Conservation (phyloP, 2,329 filamentous ascomycete species). For the Pyrenochaeta sp. region DNA sequence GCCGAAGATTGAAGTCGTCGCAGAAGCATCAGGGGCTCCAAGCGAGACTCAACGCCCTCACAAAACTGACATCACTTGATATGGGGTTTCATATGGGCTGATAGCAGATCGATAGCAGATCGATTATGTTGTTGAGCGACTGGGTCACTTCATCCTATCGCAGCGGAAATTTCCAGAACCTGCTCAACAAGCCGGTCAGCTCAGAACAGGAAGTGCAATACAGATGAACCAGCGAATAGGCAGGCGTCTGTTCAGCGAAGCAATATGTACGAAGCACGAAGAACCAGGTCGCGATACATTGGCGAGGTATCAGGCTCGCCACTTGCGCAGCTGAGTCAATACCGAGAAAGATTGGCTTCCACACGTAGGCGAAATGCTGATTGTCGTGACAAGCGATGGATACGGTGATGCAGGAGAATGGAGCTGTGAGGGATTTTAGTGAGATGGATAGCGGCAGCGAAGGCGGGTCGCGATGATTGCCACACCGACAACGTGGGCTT, state of each 20-base stretch:
- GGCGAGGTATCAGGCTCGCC: slow-evolving; percentile 11
- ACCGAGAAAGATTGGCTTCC: slow-evolving; percentile 11
- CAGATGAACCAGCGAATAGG: slow-evolving; percentile 10
- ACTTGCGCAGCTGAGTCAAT: slow-evolving; percentile 19
- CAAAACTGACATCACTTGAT: background rate
- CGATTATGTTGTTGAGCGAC: background rate
- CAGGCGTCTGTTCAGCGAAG: slow-evolving; percentile 3
- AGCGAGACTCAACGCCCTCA: slow-evolving; percentile 15
- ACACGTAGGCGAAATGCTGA: slow-evolving; percentile 10
- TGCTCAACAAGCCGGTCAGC: slow-evolving; percentile 1
- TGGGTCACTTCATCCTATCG: background rate
- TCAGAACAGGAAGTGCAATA: slow-evolving; percentile 2
- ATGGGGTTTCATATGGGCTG: background rate
- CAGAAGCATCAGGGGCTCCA: slow-evolving; percentile 5
- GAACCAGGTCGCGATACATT: slow-evolving; percentile 13
- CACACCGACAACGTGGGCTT: slow-evolving; percentile 23
- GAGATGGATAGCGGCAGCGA: slow-evolving; percentile 15
- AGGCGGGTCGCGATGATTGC: slow-evolving; percentile 21
- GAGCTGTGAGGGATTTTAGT: slow-evolving; percentile 24
- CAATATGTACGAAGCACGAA: slow-evolving; percentile 15
- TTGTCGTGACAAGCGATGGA: slow-evolving; percentile 16
- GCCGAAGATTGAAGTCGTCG: slow-evolving; percentile 11
- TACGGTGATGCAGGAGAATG: slow-evolving; percentile 22
- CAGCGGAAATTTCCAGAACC: slow-evolving; percentile 1
- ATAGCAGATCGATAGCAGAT: slow-evolving; percentile 1